A percentile compares a stretch with the other conserved stretches of the same genome.
Conservation (phyloP, 768 basidiomycete genomes). For the Exsudoporus frostii region DNA sequence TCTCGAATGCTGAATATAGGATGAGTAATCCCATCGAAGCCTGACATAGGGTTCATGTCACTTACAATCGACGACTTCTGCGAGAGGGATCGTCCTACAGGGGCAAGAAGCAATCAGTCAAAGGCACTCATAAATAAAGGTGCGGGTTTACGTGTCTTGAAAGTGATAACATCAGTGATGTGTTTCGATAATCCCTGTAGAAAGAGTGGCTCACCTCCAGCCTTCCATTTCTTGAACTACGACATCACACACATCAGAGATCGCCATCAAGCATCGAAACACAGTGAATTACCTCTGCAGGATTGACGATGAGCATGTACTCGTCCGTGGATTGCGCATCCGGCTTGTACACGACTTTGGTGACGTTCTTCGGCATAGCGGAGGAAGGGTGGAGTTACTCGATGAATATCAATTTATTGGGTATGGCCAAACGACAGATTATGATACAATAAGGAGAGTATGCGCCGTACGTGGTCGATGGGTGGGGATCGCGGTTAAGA, state of each 20-base stretch:
- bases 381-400: not conserved
- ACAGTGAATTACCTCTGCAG: conserved; percentile 48
- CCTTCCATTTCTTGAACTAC: conserved; percentile 77
- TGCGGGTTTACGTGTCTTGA: conserved; percentile 61
- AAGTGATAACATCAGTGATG: conserved; percentile 12
- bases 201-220: conserved; percentile 54
- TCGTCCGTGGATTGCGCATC: conserved; percentile 69
- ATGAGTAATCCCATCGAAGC: not conserved
- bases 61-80: conserved; percentile 82
- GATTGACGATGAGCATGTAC: conserved; percentile 67
- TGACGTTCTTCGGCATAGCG: conserved; percentile 46
- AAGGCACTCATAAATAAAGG: not conserved
- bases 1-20: conserved; percentile 53
- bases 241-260: conserved; percentile 6
- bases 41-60: conserved; percentile 2
- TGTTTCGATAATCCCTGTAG: conserved; percentile 1
- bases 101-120: conserved; percentile 11
- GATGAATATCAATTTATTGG: conserved; percentile 4
- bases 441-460: conserved; percentile 13
- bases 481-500: not conserved
- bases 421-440: conserved; percentile 11
- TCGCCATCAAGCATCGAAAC: not conserved
- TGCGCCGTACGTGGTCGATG: conserved; percentile 4
- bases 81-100: conserved; percentile 60
- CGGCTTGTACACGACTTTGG: conserved; percentile 80